Conservation (phyloP, 805 yeast species). For the Cyberlindnera veronae region DNA sequence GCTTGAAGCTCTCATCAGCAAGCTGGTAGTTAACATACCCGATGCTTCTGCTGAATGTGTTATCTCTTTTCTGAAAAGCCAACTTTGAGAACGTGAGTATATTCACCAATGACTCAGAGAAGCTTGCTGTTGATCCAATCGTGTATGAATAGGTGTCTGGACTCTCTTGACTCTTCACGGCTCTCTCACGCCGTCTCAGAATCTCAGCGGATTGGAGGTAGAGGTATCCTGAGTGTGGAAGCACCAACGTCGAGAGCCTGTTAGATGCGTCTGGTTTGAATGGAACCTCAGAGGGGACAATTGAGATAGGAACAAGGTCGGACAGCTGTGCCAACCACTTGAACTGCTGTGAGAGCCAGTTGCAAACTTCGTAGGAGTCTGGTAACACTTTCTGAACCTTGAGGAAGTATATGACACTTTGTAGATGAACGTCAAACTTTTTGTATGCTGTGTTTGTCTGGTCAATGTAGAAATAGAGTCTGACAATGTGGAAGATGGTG, state of each 20-base stretch:
- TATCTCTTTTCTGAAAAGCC: constrained; percentile 34
- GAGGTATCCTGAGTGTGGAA: constrained; percentile 43
- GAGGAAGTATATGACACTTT: constrained; percentile 41
- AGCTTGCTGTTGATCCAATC: constrained; percentile 2
- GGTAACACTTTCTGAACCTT: constrained; percentile 28
- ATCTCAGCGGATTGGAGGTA: constrained; percentile 38
- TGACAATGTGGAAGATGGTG: constrained; percentile 57
- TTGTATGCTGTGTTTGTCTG: constrained; percentile 56
- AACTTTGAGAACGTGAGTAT: constrained; percentile 36
- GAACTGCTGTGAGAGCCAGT: constrained; percentile 65
- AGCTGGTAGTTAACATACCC: constrained; percentile 45
- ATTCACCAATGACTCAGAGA: constrained; percentile 21
- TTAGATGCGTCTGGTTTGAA: constrained; percentile 25
- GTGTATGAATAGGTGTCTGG: constrained; percentile 15
- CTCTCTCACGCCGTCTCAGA: constrained; percentile 23
- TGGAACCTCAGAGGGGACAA: constrained; percentile 39
- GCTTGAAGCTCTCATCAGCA: constrained; percentile 43
- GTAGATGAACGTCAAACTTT: constrained; percentile 63
- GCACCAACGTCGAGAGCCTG: constrained; percentile 28
- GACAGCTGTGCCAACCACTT: constrained; percentile 62
- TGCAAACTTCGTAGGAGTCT: constrained; percentile 29
- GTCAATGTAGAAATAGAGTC: constrained; percentile 56
- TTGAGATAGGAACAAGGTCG: constrained; percentile 40
- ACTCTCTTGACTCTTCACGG: constrained; percentile 2
- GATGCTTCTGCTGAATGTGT: constrained; percentile 35